Evolutionary conservation across 129 eudicot genomes (phyloP), one percentile per base, ranked within the genome.

Genomic region (Logfia minima): DNA sequence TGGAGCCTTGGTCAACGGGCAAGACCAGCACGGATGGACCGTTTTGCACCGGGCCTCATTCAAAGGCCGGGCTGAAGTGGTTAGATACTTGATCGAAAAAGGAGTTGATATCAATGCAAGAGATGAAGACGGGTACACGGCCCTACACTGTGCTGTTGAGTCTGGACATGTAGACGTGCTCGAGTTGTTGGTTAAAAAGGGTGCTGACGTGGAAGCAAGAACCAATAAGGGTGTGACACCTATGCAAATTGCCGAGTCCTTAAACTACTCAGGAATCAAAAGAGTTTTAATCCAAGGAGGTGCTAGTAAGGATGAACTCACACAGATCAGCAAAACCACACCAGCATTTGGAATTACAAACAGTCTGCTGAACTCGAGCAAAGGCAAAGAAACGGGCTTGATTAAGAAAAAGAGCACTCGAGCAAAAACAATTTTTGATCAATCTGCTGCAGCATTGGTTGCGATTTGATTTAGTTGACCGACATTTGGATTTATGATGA

Each of bases 91-190:
- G 43, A 83, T 92, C 16, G 92, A 87, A 31, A 89, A 85, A 41
- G 95, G 97, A 0, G 72, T 84, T 6, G 92, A 89, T 6, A 23
- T 92, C 4, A 77, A 87, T 34, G 82, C 90, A 7, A 84, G 84
- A 35, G 97, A 92, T 23, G 92, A 78, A 65, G 95, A 92, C 31
- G 97, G 97, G 7, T 92, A 92, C 80, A 89, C 89, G 0, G 92
- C 97, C 6, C 59, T 92, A 72, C 97, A 87, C 37, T 89, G 97
- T 66, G 97, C 90, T 0, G 97, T 85, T 8, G 97, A 89, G 43
- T 82, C 89, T 2, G 97, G 97, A 24, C 88, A 92, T 5, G 86
- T 58, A 9, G 95, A 92, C 0, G 95, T 89, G 43, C 74, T 87
- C 8, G 97, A 92, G 73, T 21, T 92, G 83, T 83, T 92, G 45